These are phyloP conservation scores for Medicago truncatula DNA, from an alignment of 306 rosid species.

Conservation along the genomic window MtrunA17r5.0-ANR NC_053042.1:12466501-12467000, in stretches of 20 bases:
- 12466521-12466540: background rate
- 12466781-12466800: background rate
- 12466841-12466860: constrained; percentile 82
- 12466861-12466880: constrained; percentile 82
- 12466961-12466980: background rate
- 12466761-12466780: background rate
- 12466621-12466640: background rate
- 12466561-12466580: background rate
- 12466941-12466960: background rate
- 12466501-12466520: background rate
- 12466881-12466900: constrained; percentile 25
- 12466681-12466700: constrained; percentile 89
- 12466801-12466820: constrained; percentile 63
- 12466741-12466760: constrained; percentile 15
- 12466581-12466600: background rate
- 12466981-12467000: constrained; percentile 1
- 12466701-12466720: constrained; percentile 75
- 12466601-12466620: background rate
- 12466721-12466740: constrained; percentile 80
- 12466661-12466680: constrained; percentile 24
- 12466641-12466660: background rate
- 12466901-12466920: constrained; percentile 6
- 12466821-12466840: constrained; percentile 87
- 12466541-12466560: background rate
- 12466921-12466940: background rate